These are phyloP conservation scores for Solanum hybrid DNA, from an alignment of 305 asterid genomes.

Conservation along the genomic window DNA sequence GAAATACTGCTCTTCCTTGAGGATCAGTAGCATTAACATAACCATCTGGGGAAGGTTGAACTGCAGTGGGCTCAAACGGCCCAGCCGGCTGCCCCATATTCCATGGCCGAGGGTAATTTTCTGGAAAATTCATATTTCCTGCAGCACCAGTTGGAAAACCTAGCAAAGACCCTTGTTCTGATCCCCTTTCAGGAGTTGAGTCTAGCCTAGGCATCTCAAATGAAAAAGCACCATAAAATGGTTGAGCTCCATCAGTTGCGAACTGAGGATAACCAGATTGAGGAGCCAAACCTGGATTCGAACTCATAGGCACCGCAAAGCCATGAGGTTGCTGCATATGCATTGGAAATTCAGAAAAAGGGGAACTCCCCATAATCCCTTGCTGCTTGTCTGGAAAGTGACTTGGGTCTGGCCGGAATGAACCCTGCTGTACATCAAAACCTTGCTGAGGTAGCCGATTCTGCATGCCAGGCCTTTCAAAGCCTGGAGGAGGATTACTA, in stretches of 20 bases:
- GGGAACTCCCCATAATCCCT: slow-evolving; percentile 17
- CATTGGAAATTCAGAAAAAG: slow-evolving; percentile 17
- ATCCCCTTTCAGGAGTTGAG: slow-evolving; percentile 46
- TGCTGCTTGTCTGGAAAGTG: slow-evolving; percentile 28
- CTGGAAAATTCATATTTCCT: slow-evolving; percentile 44
- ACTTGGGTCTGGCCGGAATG: slow-evolving; percentile 46
- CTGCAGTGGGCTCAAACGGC: slow-evolving; percentile 14
- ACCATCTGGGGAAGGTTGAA: background rate
- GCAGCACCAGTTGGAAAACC: slow-evolving; percentile 63
- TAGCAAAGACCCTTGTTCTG: slow-evolving; percentile 53
- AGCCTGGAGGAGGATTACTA: slow-evolving; percentile 41
- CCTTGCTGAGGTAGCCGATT: slow-evolving; percentile 56
- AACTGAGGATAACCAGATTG: slow-evolving; percentile 59
- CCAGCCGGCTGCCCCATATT: slow-evolving; percentile 41
- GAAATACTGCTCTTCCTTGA: slow-evolving; percentile 54
- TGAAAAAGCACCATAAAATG: slow-evolving; percentile 47
- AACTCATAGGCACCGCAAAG: slow-evolving; percentile 34
- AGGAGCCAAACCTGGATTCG: slow-evolving; percentile 39
- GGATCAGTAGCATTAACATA: slow-evolving; percentile 22
- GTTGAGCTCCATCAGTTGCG: slow-evolving; percentile 55
- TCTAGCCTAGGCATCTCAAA: slow-evolving; percentile 58
- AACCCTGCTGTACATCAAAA: slow-evolving; percentile 52
- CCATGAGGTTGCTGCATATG: slow-evolving; percentile 25
- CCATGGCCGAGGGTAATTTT: slow-evolving; percentile 63
- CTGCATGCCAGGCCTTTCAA: slow-evolving; percentile 49